Evolutionary conservation across 768 basidiomycete species (phyloP), one percentile per base, ranked within the genome.

Genomic region (Amanita muscaria): DNA sequence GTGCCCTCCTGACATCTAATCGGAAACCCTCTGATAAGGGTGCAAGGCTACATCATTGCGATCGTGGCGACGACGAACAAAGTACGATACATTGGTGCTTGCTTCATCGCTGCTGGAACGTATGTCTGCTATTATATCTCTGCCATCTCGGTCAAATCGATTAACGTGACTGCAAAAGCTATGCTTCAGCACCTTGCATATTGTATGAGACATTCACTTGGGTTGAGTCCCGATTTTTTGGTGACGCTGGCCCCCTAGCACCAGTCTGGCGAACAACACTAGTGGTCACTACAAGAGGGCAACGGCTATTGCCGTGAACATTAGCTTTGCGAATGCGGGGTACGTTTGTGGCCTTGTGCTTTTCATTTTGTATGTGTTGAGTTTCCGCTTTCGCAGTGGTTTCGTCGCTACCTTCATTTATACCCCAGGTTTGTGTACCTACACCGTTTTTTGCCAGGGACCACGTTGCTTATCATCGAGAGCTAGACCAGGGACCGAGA

Each of bases 201-300:
- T 54, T 80, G 63, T 69, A 49, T 51, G 66, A 50, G 22, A 19
- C 14, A 19, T 24, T 24, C 4, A 5, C 16, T 12, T 10, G 27
- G 32, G n/a, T 22, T 9, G n/a, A n/a, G n/a, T n/a, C n/a, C 11
- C 22, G 19, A 16, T 1, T 15, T 29, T n/a, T n/a, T n/a, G n/a
- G n/a, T n/a, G n/a, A 23, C 18, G 19, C 16, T 34, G 27, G 18
- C 35, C 27, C 22, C 27, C n/a, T 41, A 71, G 69, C 42, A 75
- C 77, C 5, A 79, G 80, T 38, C 61, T 81, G 2, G 76, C 78
- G 7, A 81, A 81, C 52, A 81, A 81, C 50, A 72, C 65, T 49
- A 67, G 69, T 11, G 78, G 77, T 0, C 77, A 80, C 52, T 81
- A 77, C 60, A 80, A 81, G 61, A 74, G 72, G 44, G 76, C 77